A percentile compares a stretch with the other conserved stretches of the same genome.
phyloP scores from a whole-genome alignment of 495 filamentous ascomycete genomes.

The Hypoxylon fuscum region DNA sequence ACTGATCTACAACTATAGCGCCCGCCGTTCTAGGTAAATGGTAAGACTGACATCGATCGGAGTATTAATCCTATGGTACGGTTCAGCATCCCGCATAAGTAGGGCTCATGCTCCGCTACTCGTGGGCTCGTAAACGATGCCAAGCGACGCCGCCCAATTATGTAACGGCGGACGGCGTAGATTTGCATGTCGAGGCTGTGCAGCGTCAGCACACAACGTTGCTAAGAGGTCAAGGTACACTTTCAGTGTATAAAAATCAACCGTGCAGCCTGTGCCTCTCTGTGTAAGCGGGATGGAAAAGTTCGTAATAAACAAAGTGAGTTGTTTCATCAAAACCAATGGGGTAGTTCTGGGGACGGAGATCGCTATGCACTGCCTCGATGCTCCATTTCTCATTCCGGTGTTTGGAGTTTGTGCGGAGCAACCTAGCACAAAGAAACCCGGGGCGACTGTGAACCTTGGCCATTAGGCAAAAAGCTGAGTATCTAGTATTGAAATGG shows the following conservation, averaged over 20 bases:
- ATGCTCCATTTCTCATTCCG: conserved; percentile 27
- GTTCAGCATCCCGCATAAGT: background rate
- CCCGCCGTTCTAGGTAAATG: too few relatives aligned
- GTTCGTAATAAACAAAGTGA: conserved; percentile 9
- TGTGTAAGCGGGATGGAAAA: background rate
- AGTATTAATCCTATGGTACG: too few relatives aligned
- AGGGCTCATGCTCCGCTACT: too few relatives aligned
- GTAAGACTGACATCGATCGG: background rate
- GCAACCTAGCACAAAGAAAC: too few relatives aligned
- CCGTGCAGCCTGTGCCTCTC: too few relatives aligned
- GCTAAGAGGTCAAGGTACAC: too few relatives aligned
- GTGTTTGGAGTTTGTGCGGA: too few relatives aligned
- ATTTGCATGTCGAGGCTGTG: conserved; percentile 22
- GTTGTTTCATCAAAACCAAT: conserved; percentile 25
- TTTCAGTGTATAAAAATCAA: too few relatives aligned
- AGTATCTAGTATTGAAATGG: too few relatives aligned
- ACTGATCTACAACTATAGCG: conserved; percentile 10
- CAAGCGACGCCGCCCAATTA: conserved; percentile 9
- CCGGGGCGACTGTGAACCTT: background rate
- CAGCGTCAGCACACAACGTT: conserved; percentile 15
- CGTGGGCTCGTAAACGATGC: conserved; percentile 21
- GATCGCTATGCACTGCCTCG: conserved; percentile 26
- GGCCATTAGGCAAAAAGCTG: conserved; percentile 1
- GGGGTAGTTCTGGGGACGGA: conserved; percentile 11
- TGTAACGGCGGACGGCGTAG: conserved; percentile 8